Base-by-base conservation (phyloP, 2,329 filamentous ascomycete species). In the Penicillium frequentans region DNA sequence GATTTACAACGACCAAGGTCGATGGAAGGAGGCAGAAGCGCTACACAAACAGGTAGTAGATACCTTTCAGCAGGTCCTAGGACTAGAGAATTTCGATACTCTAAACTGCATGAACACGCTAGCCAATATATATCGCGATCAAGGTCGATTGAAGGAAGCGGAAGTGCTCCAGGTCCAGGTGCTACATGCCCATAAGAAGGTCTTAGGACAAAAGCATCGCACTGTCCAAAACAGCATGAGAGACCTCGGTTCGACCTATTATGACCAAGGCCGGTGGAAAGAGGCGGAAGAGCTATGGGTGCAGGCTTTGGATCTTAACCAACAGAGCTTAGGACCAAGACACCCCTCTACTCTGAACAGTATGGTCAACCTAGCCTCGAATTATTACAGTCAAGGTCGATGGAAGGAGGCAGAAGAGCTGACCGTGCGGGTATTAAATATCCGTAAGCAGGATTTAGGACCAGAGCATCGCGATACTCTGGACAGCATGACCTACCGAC, bases 161-260 rank as follows among this genome's bases (percentile, higher is more conserved):
- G 35, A 39, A 16, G 35, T 1, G 8, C 35, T 39, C 33, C 43
- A 4, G 47, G 35, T 33, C n/a, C 24, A 44, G 8, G 33, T 49
- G 16, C 14, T 55, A 4, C 26, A 48, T 2, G 31, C 35, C 5
- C 44, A 33, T 13, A 5, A 33, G 4, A 9, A 44, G 8, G 13
- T 49, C 2, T 19, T 39, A 21, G 43, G 56, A 2, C 16, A 29
- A 16, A n/a, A 39, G 6, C 47, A 58, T 42, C 47, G 53, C 7
- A 13, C 47, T 13, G 65, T 64, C 44, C 49, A 66, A 29, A 43
- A 26, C 11, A 57, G 49, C 39, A 59, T 64, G 56, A 13, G 14
- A 21, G 57, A 56, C 37, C 61, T 68, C 13, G 62, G 59, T 9
- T 52, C 23, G 27, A 42, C 35, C 14, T 39, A 51, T 1, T 9